Conservation (phyloP, 345 rosid species). For the Citrus inodora region DNA sequence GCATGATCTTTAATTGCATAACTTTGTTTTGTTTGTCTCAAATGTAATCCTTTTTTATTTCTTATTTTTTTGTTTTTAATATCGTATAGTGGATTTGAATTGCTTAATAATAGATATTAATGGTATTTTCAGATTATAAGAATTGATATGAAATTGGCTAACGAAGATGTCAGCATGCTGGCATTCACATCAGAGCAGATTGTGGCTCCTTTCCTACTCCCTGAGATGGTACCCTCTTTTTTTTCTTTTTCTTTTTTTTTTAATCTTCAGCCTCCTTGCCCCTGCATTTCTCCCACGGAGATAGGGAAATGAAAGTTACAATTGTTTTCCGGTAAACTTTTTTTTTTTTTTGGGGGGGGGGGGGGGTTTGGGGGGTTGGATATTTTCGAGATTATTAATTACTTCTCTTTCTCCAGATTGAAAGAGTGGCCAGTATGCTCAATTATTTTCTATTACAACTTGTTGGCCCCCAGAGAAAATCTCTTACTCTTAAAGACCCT, state of each 20-base stretch:
- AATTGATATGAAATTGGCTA: constrained; percentile 97
- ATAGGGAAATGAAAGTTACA: background rate
- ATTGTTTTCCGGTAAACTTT: background rate
- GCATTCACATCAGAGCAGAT: constrained; percentile 96
- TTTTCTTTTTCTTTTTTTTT: background rate
- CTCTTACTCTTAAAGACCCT: constrained; percentile 86
- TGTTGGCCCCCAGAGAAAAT: constrained; percentile 95
- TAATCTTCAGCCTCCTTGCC: background rate
- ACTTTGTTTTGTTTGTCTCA: background rate
- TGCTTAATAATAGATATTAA: background rate
- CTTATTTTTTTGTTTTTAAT: too few species aligned
- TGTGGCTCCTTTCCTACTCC: constrained; percentile 90
- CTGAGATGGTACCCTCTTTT: constrained; percentile 77
- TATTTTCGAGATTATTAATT: background rate
- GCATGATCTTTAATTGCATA: constrained; percentile 12
- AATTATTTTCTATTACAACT: constrained; percentile 94
- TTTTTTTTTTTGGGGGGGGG: background rate
- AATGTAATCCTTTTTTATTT: background rate
- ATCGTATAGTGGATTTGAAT: background rate
- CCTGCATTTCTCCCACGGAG: background rate
- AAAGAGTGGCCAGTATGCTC: constrained; percentile 97
- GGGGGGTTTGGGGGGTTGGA: background rate
- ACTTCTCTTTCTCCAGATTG: constrained; percentile 53
- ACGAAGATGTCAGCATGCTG: constrained; percentile 94
- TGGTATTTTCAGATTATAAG: constrained; percentile 64